These are phyloP conservation scores for Saturnispora saitoi DNA, from an alignment of 805 yeast genomes.

Conservation along the genomic window DNA sequence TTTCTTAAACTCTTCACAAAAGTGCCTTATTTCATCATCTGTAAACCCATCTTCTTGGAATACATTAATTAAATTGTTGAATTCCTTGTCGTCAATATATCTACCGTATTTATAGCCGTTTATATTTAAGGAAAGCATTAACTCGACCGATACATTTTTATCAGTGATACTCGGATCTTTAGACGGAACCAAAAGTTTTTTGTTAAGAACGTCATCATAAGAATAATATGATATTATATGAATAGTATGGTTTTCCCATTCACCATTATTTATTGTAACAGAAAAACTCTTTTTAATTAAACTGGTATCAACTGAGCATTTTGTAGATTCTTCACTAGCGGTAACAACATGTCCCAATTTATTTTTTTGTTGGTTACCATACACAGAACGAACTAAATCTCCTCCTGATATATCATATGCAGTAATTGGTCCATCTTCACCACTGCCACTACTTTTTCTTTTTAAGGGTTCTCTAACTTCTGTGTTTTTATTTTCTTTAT, in stretches of 20 bases:
- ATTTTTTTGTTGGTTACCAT: background rate
- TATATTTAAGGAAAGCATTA: background rate
- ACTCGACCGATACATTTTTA: background rate
- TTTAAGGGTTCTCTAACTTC: slow-evolving; percentile 11
- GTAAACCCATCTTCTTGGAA: background rate
- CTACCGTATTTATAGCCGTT: background rate
- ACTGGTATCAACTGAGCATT: slow-evolving; percentile 24
- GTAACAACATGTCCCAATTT: background rate
- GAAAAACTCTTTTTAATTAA: slow-evolving; percentile 78
- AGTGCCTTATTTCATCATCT: background rate
- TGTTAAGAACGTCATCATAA: slow-evolving; percentile 61
- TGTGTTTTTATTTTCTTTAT: slow-evolving; percentile 49
- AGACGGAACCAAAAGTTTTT: slow-evolving; percentile 18
- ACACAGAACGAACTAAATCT: slow-evolving; percentile 2
- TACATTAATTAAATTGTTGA: background rate
- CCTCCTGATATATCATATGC: slow-evolving; percentile 16
- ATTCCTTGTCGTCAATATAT: background rate
- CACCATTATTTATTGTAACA: slow-evolving; percentile 36
- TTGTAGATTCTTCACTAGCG: background rate
- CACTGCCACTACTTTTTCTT: slow-evolving; percentile 27
- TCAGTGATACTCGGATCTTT: background rate
- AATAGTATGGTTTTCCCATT: slow-evolving; percentile 35
- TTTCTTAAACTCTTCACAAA: background rate
- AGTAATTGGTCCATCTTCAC: slow-evolving; percentile 6
- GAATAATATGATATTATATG: slow-evolving; percentile 77